Evolutionary conservation across 805 yeast genomes (phyloP), one percentile per base, ranked within the genome.

Genomic region (Maudiozyma saulgeensis): DNA sequence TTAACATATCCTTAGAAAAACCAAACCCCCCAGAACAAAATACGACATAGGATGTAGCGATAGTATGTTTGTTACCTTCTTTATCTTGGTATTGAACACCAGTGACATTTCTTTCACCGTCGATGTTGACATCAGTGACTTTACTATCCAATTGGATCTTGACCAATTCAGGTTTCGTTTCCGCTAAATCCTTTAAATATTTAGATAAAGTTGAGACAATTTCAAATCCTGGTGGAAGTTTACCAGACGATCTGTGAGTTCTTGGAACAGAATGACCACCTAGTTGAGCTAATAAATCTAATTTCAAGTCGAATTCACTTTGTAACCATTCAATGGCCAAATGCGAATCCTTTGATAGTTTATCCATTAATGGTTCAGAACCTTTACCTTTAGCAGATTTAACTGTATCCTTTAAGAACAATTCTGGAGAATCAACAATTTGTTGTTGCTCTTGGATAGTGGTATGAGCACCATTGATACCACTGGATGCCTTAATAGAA

Each of bases 251-350:
- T 56, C 95, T 75, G 63, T 87, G 95, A 1, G 96, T 87, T 63
- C 96, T 73, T 19, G 87, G 81, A 45, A 74, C 79, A 1, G 89
- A 81, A 61, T 87, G 95, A 2, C 96, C 96, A 26, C 95, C 95
- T 41, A 87, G 66, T 56, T 86, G 77, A n/a, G 87, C 76, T 12
- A 87, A 84, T 15, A 81, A 71, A 7, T 84, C 75, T 49, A 87
- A 68, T 56, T 82, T 86, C 45, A 85, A 67, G 6, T 72, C 75
- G 56, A 85, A 79, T 4, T 73, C 76, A 31, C 76, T 73, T 55
- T 82, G 84, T 46, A 87, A 72, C 91, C 95, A 87, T 44, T 78
- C 77, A 45, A 87, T 75, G 0, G 93, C 90, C 41, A 72, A 75
- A 6, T 77, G 79, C 2, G 88, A 81, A 42, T 82, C 79, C 49